Evolutionary conservation across 805 yeast genomes (phyloP), one percentile per base, ranked within the genome.

Genomic region (Nakazawaea anatomiae): DNA sequence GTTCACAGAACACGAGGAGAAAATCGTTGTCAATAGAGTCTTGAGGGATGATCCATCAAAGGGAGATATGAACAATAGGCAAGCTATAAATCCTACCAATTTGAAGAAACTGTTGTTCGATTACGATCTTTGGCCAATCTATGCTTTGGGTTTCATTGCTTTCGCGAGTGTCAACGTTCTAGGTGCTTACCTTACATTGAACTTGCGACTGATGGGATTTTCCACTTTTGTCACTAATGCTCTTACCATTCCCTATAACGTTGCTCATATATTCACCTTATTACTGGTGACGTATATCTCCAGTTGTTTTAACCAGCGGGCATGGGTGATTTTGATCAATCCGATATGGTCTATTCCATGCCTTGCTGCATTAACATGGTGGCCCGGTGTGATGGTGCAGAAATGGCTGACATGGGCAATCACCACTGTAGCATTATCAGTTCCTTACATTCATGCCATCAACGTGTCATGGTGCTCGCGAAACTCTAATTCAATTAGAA

Each of bases 11-110:
- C 52, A 67, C 40, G 75, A 72, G 43, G 72, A 64, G 53, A 68
- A 68, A 49, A 70, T 72, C 38, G 62, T 70, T 5, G 73, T 71
- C 39, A 72, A 72, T 53, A 58, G 71, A 48, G 62, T 72, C 3
- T 60, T 72, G 45, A 55, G 76, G 52, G 75, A 72, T 52, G 77
- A 72, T 53, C 77, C 76, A 6, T 58, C 70, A 4, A 72, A 72
- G 55, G 85, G 86, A 28, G 85, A 79, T 54, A 80, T 81, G 86
- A 72, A 81, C 59, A 82, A 82, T 59, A 70, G 85, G 59, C 77
- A 77, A 56, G 80, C 82, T 5, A 60, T 83, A 18, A 61, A 72
- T 3, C 55, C 67, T 5, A 68, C 60, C 44, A 71, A 67, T 61
- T 55, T 83, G 14, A 60, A 66, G 56, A 57, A 64, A 25, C 65